phyloP scores from a whole-genome alignment of 2,329 filamentous ascomycete genomes.

The Curvularia lunata region DNA sequence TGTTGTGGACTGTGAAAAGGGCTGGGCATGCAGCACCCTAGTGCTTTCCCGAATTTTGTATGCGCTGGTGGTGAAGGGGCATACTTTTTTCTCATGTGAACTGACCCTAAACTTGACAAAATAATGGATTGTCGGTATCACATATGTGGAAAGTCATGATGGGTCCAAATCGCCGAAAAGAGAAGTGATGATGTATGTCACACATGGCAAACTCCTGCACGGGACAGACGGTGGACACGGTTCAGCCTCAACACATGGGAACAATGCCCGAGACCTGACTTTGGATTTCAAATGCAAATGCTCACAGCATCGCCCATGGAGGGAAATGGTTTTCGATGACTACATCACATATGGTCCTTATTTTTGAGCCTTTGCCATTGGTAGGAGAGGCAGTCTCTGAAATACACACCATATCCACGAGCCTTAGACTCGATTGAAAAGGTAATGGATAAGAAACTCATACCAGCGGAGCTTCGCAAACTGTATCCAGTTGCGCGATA shows the following conservation, averaged over 20 bases:
- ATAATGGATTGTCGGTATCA: background rate
- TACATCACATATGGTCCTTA: too few relatives aligned
- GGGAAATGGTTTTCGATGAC: too few relatives aligned
- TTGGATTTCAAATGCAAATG: background rate
- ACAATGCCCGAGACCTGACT: background rate
- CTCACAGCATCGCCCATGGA: too few relatives aligned
- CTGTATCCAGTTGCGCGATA: background rate
- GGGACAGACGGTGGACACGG: background rate
- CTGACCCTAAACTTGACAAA: background rate
- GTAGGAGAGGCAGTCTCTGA: too few relatives aligned
- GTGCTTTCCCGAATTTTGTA: background rate
- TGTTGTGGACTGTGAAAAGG: background rate
- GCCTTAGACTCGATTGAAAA: too few relatives aligned
- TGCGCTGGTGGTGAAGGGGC: background rate
- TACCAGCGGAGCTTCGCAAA: too few relatives aligned
- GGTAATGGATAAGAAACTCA: too few relatives aligned
- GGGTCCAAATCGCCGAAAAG: background rate
- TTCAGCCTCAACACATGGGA: background rate
- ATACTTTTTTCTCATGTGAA: background rate
- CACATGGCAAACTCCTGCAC: too few relatives aligned
- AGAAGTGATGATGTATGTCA: background rate
- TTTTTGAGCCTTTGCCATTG: too few relatives aligned
- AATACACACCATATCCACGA: too few relatives aligned
- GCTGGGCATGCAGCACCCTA: too few relatives aligned
- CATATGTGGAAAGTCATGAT: background rate